Percentiles rank a stretch among this genome's conserved stretches.
phyloP scores from a whole-genome alignment of 306 rosid species.

The Vigna nakashimae region DNA sequence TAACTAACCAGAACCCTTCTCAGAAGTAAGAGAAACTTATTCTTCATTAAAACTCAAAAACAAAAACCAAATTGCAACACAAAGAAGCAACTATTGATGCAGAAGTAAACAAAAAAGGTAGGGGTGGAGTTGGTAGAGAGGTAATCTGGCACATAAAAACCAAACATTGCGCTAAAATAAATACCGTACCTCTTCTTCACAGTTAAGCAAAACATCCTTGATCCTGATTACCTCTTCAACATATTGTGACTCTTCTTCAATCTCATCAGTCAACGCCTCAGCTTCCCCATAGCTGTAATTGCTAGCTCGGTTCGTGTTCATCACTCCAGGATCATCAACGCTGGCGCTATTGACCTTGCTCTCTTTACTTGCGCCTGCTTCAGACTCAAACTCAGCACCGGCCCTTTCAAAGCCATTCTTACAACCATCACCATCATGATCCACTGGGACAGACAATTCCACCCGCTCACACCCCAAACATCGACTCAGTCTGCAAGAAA shows the following conservation, averaged over 20 bases:
- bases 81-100: conserved; percentile 17
- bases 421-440: conserved; percentile 40
- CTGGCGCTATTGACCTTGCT: conserved; percentile 69
- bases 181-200: conserved; percentile 54
- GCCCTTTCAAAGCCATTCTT: conserved; percentile 47
- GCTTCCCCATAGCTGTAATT: conserved; percentile 74
- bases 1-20: background rate
- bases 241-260: conserved; percentile 71
- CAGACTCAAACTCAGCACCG: conserved; percentile 45
- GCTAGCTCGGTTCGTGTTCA: conserved; percentile 55
- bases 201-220: conserved; percentile 55
- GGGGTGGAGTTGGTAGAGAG: background rate
- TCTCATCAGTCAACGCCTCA: conserved; percentile 89
- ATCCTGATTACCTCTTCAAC: conserved; percentile 78
- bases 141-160: background rate
- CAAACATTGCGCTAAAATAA: background rate
- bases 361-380: conserved; percentile 78
- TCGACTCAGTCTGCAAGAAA: conserved; percentile 54
- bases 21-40: conserved; percentile 4
- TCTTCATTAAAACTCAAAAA: background rate
- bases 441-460: conserved; percentile 53
- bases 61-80: conserved; percentile 7
- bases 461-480: conserved; percentile 72
- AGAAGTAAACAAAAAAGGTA: background rate
- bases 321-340: conserved; percentile 63